phyloP scores from a whole-genome alignment of 768 basidiomycete species.

The Kwoniella dejecticola region DNA sequence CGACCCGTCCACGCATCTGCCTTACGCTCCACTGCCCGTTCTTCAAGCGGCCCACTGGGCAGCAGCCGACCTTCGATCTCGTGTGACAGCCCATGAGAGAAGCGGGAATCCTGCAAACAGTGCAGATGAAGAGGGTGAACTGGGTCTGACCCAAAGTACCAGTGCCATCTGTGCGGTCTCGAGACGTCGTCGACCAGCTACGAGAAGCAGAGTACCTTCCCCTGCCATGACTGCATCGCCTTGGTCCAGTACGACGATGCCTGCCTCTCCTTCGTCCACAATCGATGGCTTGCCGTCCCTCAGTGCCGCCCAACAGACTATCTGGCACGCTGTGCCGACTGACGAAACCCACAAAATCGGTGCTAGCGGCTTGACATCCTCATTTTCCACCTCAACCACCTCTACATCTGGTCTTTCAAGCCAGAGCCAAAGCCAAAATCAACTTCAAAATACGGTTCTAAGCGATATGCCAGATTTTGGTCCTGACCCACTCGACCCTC shows the following conservation, averaged over 20 bases:
- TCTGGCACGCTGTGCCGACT: conserved; percentile 67
- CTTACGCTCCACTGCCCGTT: conserved; percentile 68
- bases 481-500: conserved; percentile 29
- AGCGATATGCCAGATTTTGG: conserved; percentile 48
- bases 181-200: conserved; percentile 31
- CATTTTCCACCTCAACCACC: conserved; percentile 11
- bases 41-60: conserved; percentile 80
- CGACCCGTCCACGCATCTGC: conserved; percentile 69
- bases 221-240: conserved; percentile 10
- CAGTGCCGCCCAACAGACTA: conserved; percentile 7
- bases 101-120: conserved; percentile 1
- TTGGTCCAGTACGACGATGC: too few relatives aligned
- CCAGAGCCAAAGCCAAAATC: too few relatives aligned
- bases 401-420: too few relatives aligned
- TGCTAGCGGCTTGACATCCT: conserved; percentile 59
- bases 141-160: conserved; percentile 66
- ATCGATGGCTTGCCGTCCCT: not conserved
- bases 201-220: conserved; percentile 38
- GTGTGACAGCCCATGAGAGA: conserved; percentile 30
- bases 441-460: not conserved
- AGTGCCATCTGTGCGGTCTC: conserved; percentile 59
- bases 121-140: conserved; percentile 56
- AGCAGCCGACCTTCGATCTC: conserved; percentile 50
- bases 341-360: conserved; percentile 77
- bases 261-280: conserved; percentile 2